These are phyloP conservation scores for Physcomitrium patens DNA, from an alignment of 225 moss, liverwort and hornwort species.

Conservation along the genomic window DNA sequence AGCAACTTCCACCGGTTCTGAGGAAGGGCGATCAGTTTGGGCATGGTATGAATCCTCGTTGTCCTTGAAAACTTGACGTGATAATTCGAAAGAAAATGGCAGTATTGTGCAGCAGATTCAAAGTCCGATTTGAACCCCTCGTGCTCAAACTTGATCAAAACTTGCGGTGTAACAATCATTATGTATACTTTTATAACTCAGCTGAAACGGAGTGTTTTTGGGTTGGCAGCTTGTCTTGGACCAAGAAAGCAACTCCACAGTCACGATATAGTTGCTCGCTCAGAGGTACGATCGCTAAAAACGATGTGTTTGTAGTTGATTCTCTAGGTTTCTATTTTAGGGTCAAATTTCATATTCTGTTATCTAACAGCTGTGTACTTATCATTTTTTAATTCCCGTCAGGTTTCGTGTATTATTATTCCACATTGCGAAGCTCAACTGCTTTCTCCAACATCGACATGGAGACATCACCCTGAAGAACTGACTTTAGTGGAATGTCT, in stretches of 20 bases:
- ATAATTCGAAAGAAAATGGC: background rate
- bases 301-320: background rate
- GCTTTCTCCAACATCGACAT: conserved; percentile 59
- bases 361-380: background rate
- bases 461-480: conserved; percentile 54
- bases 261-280: conserved; percentile 53
- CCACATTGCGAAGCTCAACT: conserved; percentile 50
- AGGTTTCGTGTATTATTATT: conserved; percentile 69
- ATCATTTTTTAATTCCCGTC: conserved; percentile 6
- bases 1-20: conserved; percentile 31
- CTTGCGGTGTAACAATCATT: conserved; percentile 19
- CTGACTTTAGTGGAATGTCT: conserved; percentile 55
- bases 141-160: conserved; percentile 6
- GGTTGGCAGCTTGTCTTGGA: conserved; percentile 52
- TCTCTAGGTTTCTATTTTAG: background rate
- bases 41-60: conserved; percentile 45
- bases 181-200: conserved; percentile 12
- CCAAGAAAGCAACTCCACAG: conserved; percentile 42
- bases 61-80: background rate
- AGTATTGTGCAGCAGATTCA: background rate
- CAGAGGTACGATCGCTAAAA: conserved; percentile 38
- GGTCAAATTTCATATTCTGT: background rate
- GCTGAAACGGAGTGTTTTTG: conserved; percentile 27
- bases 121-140: conserved; percentile 3
- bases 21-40: conserved; percentile 74